Evolutionary conservation across 805 yeast genomes (phyloP).

Genomic region (Cyberlindnera subsufficiens): DNA sequence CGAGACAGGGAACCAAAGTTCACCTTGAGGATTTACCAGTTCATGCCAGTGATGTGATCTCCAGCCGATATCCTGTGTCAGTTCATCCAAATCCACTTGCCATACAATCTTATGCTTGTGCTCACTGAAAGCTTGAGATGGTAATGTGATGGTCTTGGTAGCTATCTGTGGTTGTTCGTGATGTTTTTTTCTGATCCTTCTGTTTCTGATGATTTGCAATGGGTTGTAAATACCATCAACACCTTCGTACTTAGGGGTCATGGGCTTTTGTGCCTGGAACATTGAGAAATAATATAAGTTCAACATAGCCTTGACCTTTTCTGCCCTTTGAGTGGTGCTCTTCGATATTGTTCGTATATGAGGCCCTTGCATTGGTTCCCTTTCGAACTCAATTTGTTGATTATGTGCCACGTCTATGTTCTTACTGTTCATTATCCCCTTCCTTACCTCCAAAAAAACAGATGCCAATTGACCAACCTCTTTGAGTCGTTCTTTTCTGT

Average conservation of each 20-base stretch:
- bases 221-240: constrained; percentile 77
- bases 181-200: constrained; percentile 49
- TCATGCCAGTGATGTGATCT: constrained; percentile 50
- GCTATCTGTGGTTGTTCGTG: constrained; percentile 41
- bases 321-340: constrained; percentile 39
- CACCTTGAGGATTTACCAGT: constrained; percentile 37
- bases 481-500: constrained; percentile 10
- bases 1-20: constrained; percentile 43
- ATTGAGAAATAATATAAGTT: constrained; percentile 21
- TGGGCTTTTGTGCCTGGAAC: constrained; percentile 15
- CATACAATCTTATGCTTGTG: constrained; percentile 45
- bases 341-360: constrained; percentile 25
- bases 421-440: constrained; percentile 35
- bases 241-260: constrained; percentile 25
- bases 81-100: constrained; percentile 61
- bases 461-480: constrained; percentile 35
- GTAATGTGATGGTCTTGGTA: constrained; percentile 48
- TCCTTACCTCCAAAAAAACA: constrained; percentile 36
- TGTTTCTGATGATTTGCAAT: constrained; percentile 71
- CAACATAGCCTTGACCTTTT: constrained; percentile 38
- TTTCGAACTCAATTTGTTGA: constrained; percentile 16
- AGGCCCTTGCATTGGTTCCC: constrained; percentile 9
- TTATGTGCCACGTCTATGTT: constrained; percentile 29
- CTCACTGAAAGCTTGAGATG: constrained; percentile 57
- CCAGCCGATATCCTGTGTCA: constrained; percentile 54